Percentiles rank a stretch among this genome's conserved stretches.
These are phyloP conservation scores for Stramenopiles sp. DNA, from an alignment of 352 stramenopile species.

Conservation along the genomic window DNA sequence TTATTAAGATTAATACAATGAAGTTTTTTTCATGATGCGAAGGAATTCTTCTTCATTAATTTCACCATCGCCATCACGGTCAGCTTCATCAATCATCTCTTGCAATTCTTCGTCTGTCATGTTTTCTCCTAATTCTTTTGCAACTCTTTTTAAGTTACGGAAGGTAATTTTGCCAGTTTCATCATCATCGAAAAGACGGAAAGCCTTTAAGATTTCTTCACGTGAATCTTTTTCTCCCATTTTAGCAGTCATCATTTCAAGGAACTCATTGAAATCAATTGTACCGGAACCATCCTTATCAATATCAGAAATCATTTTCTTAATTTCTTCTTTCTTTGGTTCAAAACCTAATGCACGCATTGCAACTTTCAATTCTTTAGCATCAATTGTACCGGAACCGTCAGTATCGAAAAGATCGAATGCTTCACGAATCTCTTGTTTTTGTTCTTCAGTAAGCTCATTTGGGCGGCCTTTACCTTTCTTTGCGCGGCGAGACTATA, in stretches of 20 bases:
- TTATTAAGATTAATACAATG: too few relatives aligned
- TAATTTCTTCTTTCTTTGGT: slow-evolving; percentile 88
- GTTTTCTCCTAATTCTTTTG: slow-evolving; percentile 92
- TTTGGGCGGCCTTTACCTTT: too few relatives aligned
- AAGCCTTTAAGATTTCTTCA: slow-evolving; percentile 87
- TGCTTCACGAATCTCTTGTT: slow-evolving; percentile 82
- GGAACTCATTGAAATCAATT: slow-evolving; percentile 90
- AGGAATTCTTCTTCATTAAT: slow-evolving; percentile 94
- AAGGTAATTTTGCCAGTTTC: slow-evolving; percentile 88
- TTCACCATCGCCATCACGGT: slow-evolving; percentile 80
- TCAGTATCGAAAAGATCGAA: slow-evolving; percentile 94
- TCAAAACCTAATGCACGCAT: slow-evolving; percentile 90
- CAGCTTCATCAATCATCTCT: slow-evolving; percentile 95
- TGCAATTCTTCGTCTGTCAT: slow-evolving; percentile 96
- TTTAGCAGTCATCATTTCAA: slow-evolving; percentile 88
- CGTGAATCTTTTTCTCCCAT: slow-evolving; percentile 82
- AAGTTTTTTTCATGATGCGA: slow-evolving; percentile 76
- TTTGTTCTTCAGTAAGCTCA: slow-evolving; percentile 52
- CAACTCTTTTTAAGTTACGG: slow-evolving; percentile 87
- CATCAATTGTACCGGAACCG: slow-evolving; percentile 77
- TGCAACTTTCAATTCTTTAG: slow-evolving; percentile 84
- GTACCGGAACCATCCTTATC: slow-evolving; percentile 82
- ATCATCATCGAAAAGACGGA: slow-evolving; percentile 91
- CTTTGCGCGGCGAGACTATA: too few relatives aligned
- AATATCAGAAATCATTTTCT: slow-evolving; percentile 88